These are phyloP conservation scores for Nemania sp. DNA, from an alignment of 2,329 filamentous ascomycete genomes.

Conservation along the genomic window DNA sequence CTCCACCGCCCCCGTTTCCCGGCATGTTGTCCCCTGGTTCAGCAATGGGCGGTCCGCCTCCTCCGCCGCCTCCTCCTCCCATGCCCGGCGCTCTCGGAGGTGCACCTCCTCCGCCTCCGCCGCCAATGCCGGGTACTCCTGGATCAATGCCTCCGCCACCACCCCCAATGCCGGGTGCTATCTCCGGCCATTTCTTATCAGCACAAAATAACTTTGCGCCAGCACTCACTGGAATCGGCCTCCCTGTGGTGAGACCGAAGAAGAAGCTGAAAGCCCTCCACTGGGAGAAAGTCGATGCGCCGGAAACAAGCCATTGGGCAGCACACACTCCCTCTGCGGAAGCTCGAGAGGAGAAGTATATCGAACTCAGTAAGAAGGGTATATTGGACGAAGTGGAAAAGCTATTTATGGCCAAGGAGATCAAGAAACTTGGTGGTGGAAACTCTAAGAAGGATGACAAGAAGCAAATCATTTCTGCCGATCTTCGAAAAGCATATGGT, in stretches of 20 bases:
- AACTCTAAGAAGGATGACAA: conserved; percentile 85
- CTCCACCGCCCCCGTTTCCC: conserved; percentile 52
- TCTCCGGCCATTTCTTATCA: conserved; percentile 77
- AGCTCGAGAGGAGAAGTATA: conserved; percentile 93
- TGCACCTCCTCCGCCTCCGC: conserved; percentile 53
- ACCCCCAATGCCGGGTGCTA: conserved; percentile 67
- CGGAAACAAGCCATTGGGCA: conserved; percentile 91
- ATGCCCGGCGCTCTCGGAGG: conserved; percentile 41
- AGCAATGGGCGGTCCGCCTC: conserved; percentile 50
- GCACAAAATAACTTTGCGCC: conserved; percentile 61
- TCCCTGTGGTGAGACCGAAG: conserved; percentile 87
- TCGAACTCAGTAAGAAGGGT: conserved; percentile 89
- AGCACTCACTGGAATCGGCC: conserved; percentile 63
- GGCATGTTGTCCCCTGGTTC: conserved; percentile 39
- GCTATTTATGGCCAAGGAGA: conserved; percentile 95
- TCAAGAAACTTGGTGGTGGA: conserved; percentile 78
- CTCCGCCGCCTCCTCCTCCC: conserved; percentile 51
- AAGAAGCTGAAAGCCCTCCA: conserved; percentile 99
- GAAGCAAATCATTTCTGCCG: conserved; percentile 93
- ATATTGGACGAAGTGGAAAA: conserved; percentile 98
- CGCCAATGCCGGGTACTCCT: conserved; percentile 62
- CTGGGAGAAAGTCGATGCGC: conserved; percentile 97
- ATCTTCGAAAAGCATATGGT: conserved; percentile 86
- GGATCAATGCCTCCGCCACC: conserved; percentile 49
- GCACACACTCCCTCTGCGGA: conserved; percentile 82